Evolutionary conservation across 805 yeast species (phyloP).

Genomic region (Kurtzmaniella cleridarum): DNA sequence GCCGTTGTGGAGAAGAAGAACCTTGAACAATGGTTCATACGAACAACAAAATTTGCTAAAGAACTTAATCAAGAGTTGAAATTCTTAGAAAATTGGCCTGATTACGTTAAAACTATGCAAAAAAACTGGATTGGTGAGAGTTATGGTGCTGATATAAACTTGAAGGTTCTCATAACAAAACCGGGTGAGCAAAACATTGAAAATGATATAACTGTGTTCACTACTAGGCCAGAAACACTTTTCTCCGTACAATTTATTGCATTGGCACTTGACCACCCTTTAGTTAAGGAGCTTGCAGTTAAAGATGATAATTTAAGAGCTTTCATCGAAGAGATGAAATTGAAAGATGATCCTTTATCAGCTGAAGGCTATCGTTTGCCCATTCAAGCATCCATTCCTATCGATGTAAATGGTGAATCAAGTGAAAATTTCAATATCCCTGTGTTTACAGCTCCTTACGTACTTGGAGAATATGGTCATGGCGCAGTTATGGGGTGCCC

Average conservation of each 20-base stretch:
- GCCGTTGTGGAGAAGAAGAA: slow-evolving; percentile 81
- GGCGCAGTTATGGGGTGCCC: slow-evolving; percentile 99
- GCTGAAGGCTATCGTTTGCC: slow-evolving; percentile 54
- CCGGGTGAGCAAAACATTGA: slow-evolving; percentile 9
- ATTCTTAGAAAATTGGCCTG: slow-evolving; percentile 73
- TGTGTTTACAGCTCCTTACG: slow-evolving; percentile 87
- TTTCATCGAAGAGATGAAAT: slow-evolving; percentile 51
- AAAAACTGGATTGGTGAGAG: slow-evolving; percentile 91
- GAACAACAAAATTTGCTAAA: slow-evolving; percentile 77
- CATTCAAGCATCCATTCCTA: slow-evolving; percentile 53
- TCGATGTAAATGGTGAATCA: slow-evolving; percentile 28
- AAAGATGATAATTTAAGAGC: slow-evolving; percentile 34
- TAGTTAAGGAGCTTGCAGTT: slow-evolving; percentile 38
- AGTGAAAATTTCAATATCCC: slow-evolving; percentile 43
- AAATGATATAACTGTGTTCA: slow-evolving; percentile 51
- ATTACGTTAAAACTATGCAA: slow-evolving; percentile 86
- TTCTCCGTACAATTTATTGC: slow-evolving; percentile 82
- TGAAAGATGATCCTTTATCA: slow-evolving; percentile 17
- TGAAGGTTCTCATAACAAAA: slow-evolving; percentile 21
- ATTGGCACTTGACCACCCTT: slow-evolving; percentile 63
- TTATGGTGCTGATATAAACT: slow-evolving; percentile 65
- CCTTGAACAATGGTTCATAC: slow-evolving; percentile 90
- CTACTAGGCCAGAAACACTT: slow-evolving; percentile 88
- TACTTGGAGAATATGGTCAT: slow-evolving; percentile 73
- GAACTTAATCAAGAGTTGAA: slow-evolving; percentile 62